Conservation (phyloP, 306 rosid species). For the Casuarina equisetifolia region DNA sequence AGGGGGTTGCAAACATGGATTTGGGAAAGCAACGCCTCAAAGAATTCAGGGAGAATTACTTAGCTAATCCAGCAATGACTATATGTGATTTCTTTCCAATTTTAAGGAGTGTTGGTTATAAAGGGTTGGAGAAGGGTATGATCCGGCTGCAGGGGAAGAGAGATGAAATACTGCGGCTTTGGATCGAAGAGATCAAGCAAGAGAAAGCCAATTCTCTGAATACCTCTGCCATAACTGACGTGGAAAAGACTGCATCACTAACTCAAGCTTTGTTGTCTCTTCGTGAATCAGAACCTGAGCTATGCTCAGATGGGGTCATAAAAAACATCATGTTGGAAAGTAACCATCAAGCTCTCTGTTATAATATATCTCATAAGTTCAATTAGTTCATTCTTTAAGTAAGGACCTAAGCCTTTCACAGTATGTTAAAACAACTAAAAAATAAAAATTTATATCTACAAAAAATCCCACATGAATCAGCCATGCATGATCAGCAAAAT, state of each 20-base stretch:
- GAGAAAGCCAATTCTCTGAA: neutral
- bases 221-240: too few species aligned
- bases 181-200: conserved; percentile 20
- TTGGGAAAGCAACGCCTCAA: conserved; percentile 21
- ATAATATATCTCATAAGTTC: too few species aligned
- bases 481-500: too few species aligned
- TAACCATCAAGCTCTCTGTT: too few species aligned
- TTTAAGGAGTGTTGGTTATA: conserved; percentile 29
- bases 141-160: conserved; percentile 21
- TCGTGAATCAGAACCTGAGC: conserved; percentile 15
- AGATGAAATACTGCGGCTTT: conserved; percentile 14
- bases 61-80: neutral
- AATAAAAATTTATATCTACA: neutral
- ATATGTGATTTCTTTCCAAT: conserved; percentile 38
- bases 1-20: conserved; percentile 10
- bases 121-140: conserved; percentile 33
- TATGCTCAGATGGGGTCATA: conserved; percentile 19
- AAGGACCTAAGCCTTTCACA: too few species aligned
- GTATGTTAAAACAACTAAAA: too few species aligned
- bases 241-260: neutral
- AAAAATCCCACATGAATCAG: too few species aligned
- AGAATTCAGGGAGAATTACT: conserved; percentile 18
- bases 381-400: too few species aligned
- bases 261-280: conserved; percentile 10
- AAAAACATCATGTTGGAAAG: conserved; percentile 24